Conservation (phyloP, 225 moss, liverwort and hornwort genomes). For the Climacium dendroides region DNA sequence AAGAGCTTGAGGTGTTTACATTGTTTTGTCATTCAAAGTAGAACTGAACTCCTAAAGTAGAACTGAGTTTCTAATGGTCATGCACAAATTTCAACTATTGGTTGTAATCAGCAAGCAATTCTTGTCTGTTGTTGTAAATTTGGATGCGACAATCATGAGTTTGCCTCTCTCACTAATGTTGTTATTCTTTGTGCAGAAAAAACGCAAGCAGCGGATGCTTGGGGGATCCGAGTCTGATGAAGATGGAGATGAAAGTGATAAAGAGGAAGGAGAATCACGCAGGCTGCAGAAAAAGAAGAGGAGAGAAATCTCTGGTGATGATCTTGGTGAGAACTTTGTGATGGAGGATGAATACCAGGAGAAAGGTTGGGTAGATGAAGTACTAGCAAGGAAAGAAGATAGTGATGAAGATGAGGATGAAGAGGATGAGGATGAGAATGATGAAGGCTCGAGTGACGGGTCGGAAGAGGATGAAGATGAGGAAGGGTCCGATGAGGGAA, state of each 20-base stretch:
- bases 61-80: neutral
- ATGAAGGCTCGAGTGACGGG: conserved; percentile 18
- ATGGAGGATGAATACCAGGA: conserved; percentile 72
- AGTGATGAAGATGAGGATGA: conserved; percentile 27
- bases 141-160: neutral
- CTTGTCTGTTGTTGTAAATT: neutral
- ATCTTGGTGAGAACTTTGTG: conserved; percentile 87
- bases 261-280: conserved; percentile 20
- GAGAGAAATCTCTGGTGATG: conserved; percentile 82
- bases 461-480: conserved; percentile 22
- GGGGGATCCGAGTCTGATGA: conserved; percentile 52
- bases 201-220: conserved; percentile 85
- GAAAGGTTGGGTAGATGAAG: conserved; percentile 94
- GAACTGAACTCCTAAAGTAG: neutral
- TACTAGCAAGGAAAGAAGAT: conserved; percentile 56
- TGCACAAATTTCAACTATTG: neutral
- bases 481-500: conserved; percentile 31
- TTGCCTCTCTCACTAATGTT: neutral
- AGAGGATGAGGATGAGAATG: conserved; percentile 45
- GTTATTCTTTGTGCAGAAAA: conserved; percentile 46
- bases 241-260: conserved; percentile 35
- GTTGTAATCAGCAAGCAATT: neutral
- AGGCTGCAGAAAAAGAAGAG: conserved; percentile 55
- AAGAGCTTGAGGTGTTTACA: conserved; percentile 69
- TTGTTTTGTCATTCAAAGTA: neutral